These are phyloP conservation scores for Blechomonas ayalai DNA, from an alignment of 208 protist species.

Conservation along the genomic window DNA sequence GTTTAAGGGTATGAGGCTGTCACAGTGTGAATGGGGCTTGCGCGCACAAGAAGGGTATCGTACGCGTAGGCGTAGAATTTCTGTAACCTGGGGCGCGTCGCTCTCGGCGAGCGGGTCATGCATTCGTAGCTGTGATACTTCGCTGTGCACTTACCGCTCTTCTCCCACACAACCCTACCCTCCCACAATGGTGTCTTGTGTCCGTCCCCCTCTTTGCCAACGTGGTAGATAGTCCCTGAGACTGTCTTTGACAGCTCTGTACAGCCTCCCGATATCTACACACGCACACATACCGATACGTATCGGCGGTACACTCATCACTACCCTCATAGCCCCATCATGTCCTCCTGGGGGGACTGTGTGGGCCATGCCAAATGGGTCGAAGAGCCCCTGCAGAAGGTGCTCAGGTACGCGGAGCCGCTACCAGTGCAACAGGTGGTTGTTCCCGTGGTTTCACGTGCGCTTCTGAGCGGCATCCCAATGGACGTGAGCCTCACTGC, in stretches of 20 bases:
- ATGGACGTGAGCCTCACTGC: constrained; percentile 87
- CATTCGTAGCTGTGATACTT: too few species aligned
- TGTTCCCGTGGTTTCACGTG: constrained; percentile 54
- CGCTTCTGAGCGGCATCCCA: constrained; percentile 61
- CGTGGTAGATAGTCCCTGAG: background rate
- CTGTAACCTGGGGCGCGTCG: too few species aligned
- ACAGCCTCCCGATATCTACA: constrained; percentile 5
- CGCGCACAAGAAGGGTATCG: too few species aligned
- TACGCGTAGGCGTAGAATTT: too few species aligned
- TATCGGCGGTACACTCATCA: too few species aligned
- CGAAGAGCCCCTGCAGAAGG: constrained; percentile 30
- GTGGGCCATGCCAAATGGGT: constrained; percentile 43
- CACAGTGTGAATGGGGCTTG: too few species aligned
- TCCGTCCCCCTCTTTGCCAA: background rate
- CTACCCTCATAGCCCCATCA: constrained; percentile 2
- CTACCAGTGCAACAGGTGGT: constrained; percentile 78
- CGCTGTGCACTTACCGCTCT: too few species aligned
- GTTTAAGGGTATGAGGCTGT: too few species aligned
- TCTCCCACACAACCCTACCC: too few species aligned
- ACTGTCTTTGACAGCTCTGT: background rate
- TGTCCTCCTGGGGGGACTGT: constrained; percentile 17
- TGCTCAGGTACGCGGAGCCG: constrained; percentile 52
- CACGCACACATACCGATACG: too few species aligned
- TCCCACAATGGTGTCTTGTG: constrained; percentile 4
- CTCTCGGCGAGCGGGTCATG: too few species aligned